These are phyloP conservation scores for Vanilla planifolia DNA, from an alignment of 106 monocot species.

Conservation along the genomic window DNA sequence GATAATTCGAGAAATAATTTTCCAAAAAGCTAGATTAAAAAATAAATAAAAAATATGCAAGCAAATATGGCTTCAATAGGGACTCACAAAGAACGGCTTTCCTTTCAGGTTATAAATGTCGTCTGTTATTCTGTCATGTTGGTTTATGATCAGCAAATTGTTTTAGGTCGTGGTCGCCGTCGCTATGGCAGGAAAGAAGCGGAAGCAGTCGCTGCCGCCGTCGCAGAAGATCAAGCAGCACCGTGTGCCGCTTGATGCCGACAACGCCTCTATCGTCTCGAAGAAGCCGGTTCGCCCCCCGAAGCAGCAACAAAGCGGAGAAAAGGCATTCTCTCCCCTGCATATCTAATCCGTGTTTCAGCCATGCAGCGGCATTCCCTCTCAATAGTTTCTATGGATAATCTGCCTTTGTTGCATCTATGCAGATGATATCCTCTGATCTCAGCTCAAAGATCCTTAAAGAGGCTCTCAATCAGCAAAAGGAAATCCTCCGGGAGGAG, in stretches of 20 bases:
- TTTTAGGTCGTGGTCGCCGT: not conserved
- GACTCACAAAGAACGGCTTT: too few relatives aligned
- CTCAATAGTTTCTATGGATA: too few relatives aligned
- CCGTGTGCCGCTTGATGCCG: constrained; percentile 33
- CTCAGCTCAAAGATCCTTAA: constrained; percentile 75
- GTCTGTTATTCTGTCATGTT: too few relatives aligned
- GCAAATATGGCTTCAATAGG: too few relatives aligned
- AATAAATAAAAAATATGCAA: too few relatives aligned
- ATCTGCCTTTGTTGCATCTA: not conserved
- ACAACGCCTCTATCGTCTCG: constrained; percentile 33
- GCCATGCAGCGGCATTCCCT: too few relatives aligned
- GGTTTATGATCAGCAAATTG: too few relatives aligned
- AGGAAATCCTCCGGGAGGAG: constrained; percentile 54
- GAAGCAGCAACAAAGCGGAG: constrained; percentile 57
- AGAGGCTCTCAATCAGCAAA: constrained; percentile 67
- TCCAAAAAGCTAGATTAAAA: too few relatives aligned
- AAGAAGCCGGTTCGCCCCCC: constrained; percentile 36
- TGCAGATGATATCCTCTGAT: constrained; percentile 52
- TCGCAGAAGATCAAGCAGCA: constrained; percentile 30
- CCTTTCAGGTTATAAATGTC: too few relatives aligned
- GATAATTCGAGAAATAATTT: too few relatives aligned
- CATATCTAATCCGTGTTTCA: not conserved
- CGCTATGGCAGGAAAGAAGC: constrained; percentile 73
- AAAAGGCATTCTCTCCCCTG: constrained; percentile 24
- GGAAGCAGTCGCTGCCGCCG: constrained; percentile 22